Percentiles rank a stretch among this genome's conserved stretches.
phyloP scores from a whole-genome alignment of 306 rosid species.

The Prunus mira region DNA sequence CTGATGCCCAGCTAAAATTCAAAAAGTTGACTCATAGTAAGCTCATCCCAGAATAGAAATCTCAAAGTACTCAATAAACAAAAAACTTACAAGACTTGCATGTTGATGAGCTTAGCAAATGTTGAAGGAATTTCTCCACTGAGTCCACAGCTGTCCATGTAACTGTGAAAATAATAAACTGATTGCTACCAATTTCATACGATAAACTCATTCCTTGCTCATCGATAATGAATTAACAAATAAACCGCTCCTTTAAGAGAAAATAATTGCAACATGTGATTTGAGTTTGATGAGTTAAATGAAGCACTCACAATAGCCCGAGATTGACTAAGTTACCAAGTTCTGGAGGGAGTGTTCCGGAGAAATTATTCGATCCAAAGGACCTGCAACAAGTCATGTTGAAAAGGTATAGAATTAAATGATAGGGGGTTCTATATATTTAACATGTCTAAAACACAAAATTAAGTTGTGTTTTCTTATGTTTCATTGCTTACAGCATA shows the following conservation, averaged over 20 bases:
- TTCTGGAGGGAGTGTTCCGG: constrained; percentile 30
- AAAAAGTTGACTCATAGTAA: background rate
- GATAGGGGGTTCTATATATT: too few relatives aligned
- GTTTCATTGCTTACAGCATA: constrained; percentile 18
- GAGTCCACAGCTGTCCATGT: constrained; percentile 10
- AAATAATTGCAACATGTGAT: background rate
- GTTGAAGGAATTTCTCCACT: constrained; percentile 30
- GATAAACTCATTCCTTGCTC: background rate
- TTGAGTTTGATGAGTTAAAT: background rate
- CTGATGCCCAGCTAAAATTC: constrained; percentile 15
- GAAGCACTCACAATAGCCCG: constrained; percentile 8
- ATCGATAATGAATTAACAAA: background rate
- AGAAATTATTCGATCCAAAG: constrained; percentile 23
- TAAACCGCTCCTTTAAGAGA: too few relatives aligned
- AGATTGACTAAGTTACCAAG: constrained; percentile 26
- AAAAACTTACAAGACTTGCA: constrained; percentile 7
- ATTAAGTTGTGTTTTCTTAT: background rate
- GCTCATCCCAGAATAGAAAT: background rate
- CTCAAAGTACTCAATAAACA: background rate
- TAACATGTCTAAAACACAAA: background rate
- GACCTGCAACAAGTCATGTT: constrained; percentile 11
- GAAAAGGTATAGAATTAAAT: background rate
- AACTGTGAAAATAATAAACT: constrained; percentile 7
- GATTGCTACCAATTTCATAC: background rate
- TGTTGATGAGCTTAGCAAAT: constrained; percentile 21